phyloP scores from a whole-genome alignment of 2,329 filamentous ascomycete genomes.

The Penicillium sp. region DNA sequence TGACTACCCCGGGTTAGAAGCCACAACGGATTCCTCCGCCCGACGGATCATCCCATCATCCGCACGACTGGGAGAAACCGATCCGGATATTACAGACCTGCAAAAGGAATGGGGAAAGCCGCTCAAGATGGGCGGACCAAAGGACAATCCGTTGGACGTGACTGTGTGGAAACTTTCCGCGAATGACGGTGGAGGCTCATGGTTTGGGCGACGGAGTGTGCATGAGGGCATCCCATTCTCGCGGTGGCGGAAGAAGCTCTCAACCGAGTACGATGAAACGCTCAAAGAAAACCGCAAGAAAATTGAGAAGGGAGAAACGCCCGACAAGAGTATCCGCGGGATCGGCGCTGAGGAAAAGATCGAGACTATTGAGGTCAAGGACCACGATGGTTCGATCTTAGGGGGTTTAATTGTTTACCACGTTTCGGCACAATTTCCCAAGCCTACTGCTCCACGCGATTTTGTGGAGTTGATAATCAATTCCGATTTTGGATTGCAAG shows the following conservation, averaged over 20 bases:
- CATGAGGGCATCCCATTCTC: constrained; percentile 75
- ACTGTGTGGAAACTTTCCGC: constrained; percentile 75
- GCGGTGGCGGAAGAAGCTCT: constrained; percentile 73
- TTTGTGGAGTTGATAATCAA: constrained; percentile 79
- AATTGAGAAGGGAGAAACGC: constrained; percentile 63
- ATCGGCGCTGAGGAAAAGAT: constrained; percentile 77
- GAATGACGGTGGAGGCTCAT: constrained; percentile 78
- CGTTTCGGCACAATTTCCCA: constrained; percentile 84
- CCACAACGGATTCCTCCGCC: constrained; percentile 31
- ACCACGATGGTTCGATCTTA: constrained; percentile 28
- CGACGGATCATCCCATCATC: constrained; percentile 54
- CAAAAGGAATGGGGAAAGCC: constrained; percentile 83
- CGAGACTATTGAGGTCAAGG: constrained; percentile 60
- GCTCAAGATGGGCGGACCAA: constrained; percentile 57
- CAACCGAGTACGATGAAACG: constrained; percentile 76
- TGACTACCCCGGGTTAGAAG: constrained; percentile 37
- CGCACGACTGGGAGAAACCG: constrained; percentile 49
- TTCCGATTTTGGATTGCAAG: constrained; percentile 48
- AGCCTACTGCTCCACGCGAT: constrained; percentile 81
- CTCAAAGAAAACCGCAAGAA: constrained; percentile 68
- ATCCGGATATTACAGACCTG: constrained; percentile 58
- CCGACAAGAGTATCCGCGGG: constrained; percentile 75
- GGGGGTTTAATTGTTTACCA: constrained; percentile 64
- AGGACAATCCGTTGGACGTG: constrained; percentile 73
- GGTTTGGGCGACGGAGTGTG: constrained; percentile 84